A percentile compares a stretch with the other conserved stretches of the same genome.
These are phyloP conservation scores for Pleoardoris graminearum DNA, from an alignment of 2,329 filamentous ascomycete genomes.

Conservation along the genomic window DNA sequence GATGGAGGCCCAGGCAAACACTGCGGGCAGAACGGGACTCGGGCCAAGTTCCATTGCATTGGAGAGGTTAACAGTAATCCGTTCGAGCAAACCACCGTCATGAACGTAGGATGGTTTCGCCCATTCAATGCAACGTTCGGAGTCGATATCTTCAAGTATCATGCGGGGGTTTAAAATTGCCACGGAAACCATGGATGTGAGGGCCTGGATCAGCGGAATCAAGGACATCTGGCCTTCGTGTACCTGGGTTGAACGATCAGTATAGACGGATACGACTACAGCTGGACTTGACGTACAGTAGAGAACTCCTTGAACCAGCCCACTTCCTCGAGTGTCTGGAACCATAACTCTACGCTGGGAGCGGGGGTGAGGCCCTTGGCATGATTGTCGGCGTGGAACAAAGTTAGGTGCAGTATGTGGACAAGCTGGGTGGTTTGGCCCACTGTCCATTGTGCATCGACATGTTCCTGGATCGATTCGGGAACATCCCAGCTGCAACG, in stretches of 20 bases:
- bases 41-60: conserved; percentile 57
- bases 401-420: conserved; percentile 73
- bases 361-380: conserved; percentile 35
- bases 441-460: conserved; percentile 65
- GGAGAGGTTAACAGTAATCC: conserved; percentile 73
- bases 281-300: conserved; percentile 24
- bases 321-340: conserved; percentile 29
- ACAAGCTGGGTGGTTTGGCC: conserved; percentile 70
- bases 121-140: conserved; percentile 31
- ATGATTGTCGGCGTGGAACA: conserved; percentile 67
- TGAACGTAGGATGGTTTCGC: conserved; percentile 64
- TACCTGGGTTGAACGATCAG: conserved; percentile 1
- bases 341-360: conserved; percentile 41
- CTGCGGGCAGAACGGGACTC: conserved; percentile 69
- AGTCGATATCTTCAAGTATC: conserved; percentile 54
- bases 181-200: conserved; percentile 72
- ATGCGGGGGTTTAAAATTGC: conserved; percentile 71
- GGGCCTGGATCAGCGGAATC: conserved; percentile 67
- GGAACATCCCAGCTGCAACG: conserved; percentile 54
- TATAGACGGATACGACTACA: not conserved
- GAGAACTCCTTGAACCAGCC: conserved; percentile 69
- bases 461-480: conserved; percentile 57
- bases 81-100: conserved; percentile 69
- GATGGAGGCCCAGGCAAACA: conserved; percentile 81
- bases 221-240: conserved; percentile 48